Evolutionary conservation across 108 stramenopile genomes (phyloP), one percentile per base, ranked within the genome.

Genomic region (Cyclostephanos invisitatus): DNA sequence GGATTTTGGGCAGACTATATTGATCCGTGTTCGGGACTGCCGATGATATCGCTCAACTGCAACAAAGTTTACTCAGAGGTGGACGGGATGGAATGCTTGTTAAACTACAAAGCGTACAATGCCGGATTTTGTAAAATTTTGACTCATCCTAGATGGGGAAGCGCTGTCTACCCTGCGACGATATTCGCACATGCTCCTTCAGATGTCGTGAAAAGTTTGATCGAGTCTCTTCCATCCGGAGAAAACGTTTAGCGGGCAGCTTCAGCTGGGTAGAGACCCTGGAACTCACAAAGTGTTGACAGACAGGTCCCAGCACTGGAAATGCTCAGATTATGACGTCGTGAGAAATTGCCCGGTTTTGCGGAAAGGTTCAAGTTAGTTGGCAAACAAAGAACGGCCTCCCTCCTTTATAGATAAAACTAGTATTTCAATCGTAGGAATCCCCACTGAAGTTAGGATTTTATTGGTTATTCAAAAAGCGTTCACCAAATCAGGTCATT

Each of bases 1-100:
- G 93, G 93, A 22, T 94, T 79, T 53, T 94, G 93, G 93, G 89
- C 91, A 40, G 98, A 98, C 74, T 98, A 85, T 73, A 98, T 98
- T 72, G 98, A 98, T 87, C 98, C 98, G 5, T 98, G 98, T 68
- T 95, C 94, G 10, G 98, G 98, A 11, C 78, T 98, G 47, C 97
- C 98, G 32, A 96, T 97, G 94, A 80, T 92, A 29, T 85, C 88
- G 21, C 74, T 73, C 58, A 75, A 81, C 48, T 84, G 70, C 59
- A 92, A 84, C 62, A 87, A 81, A 69, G 93, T 98, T 0, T 98
- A 95, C 75, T 87, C 86, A 32, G 98, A 98, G 80, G 97, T 97
- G 21, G 96, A 96, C 73, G 93, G 95, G 21, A 93, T 94, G 90
- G 92, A 96, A 81, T 86, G 85, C 35, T 74, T 97, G 55, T 75